phyloP scores from a whole-genome alignment of 1,139 yeast species.

The Meyerozyma smithsonii region DNA sequence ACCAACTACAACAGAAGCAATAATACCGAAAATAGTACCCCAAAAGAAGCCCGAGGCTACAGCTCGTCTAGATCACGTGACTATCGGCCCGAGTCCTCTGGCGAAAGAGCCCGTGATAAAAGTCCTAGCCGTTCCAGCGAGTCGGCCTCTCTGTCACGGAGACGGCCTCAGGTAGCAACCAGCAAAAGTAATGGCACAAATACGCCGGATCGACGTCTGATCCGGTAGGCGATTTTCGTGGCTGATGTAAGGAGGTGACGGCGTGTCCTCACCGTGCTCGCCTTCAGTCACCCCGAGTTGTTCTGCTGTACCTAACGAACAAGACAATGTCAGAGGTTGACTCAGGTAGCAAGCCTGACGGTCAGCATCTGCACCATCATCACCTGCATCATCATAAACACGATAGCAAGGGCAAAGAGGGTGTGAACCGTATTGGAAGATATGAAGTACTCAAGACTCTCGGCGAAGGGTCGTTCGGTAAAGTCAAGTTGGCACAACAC shows the following conservation, averaged over 20 bases:
- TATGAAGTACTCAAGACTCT: constrained; percentile 91
- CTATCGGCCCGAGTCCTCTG: too few relatives aligned
- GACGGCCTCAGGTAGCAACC: too few relatives aligned
- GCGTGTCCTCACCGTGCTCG: neutral
- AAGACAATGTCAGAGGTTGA: constrained; percentile 1
- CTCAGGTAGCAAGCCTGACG: neutral
- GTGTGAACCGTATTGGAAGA: constrained; percentile 63
- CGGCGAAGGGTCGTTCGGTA: constrained; percentile 98
- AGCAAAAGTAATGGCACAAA: too few relatives aligned
- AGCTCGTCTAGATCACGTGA: too few relatives aligned
- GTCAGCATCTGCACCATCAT: constrained; percentile 6
- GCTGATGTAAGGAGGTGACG: neutral
- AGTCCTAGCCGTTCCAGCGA: neutral
- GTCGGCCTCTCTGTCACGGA: too few relatives aligned
- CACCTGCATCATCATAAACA: constrained; percentile 13
- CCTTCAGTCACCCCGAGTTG: neutral
- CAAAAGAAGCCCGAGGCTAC: too few relatives aligned
- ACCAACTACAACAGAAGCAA: constrained; percentile 4
- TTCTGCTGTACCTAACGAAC: neutral
- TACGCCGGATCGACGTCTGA: too few relatives aligned
- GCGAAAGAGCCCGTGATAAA: neutral
- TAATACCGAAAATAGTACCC: too few relatives aligned
- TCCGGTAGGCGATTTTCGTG: too few relatives aligned
- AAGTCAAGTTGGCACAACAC: constrained; percentile 93
- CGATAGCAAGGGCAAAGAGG: constrained; percentile 8